Base-by-base conservation (phyloP, 1,284 basidiomycete genomes). In the Hemileccinum hortonii region DNA sequence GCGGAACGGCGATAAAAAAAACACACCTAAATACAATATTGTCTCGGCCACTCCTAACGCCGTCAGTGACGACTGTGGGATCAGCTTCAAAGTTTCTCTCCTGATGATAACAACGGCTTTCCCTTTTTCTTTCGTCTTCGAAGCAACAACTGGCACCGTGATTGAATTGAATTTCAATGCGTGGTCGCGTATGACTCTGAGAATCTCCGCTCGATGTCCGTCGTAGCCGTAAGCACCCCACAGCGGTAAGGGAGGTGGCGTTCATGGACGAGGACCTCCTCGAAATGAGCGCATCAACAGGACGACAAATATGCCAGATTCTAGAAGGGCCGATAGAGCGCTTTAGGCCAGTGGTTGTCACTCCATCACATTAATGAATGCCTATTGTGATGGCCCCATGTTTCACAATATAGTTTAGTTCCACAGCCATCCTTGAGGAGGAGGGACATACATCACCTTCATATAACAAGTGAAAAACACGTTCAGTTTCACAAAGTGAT, bases 11-110 rank as follows among this genome's bases (percentile, higher is more conserved):
- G 42, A 49, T 50, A 26, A 51, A 43, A 43, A 61, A 50, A 39
- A 42, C 65, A 50, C 45, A 66, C 69, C 39, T 60, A 57, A 19
- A 61, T 54, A 24, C 53, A 52, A 46, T 55, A 14, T 12, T 4
- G 52, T 24, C 57, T 58, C 7, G n/a, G 62, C 64, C 16, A 48
- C 54, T 62, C 44, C 62, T 63, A 35, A 66, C 59, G 21, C 66
- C 69, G 48, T 65, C 62, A 9, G 63, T 61, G 36, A 60, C 62
- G 29, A 69, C 48, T 35, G 68, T 59, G 36, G 65, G 50, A 52
- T 67, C 63, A 29, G 50, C 65, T 26, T 49, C 54, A 22, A 64
- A 46, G 55, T 52, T 16, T 24, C 9, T 2, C 58, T 60, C 18
- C 24, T 32, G 29, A 60, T 48, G 21, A 59, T 50, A 26, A 66